Base-by-base conservation (phyloP, 139 green algal genomes). In the Spirogloea muscicola region DNA sequence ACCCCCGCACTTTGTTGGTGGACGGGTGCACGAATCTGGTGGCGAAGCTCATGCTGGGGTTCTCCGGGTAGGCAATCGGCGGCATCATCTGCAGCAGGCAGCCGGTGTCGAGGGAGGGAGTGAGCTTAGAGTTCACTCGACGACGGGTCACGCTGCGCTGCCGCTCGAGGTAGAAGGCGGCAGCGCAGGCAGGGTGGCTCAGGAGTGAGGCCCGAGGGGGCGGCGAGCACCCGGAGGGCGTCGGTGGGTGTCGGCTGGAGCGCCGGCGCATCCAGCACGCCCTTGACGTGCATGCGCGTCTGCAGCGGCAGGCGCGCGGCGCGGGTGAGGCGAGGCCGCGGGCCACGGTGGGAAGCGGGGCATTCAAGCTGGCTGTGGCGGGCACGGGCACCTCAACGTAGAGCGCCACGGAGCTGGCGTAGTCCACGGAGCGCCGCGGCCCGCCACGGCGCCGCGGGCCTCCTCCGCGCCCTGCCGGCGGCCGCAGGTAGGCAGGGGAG, bases 11-110 rank as follows among this genome's bases (percentile, higher is more conserved):
- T 81, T 94, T 93, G 86, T 94, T 93, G 13, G 82, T 84, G 9
- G 65, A 89, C n/a, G 85, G 66, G 46, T 88, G 85, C 1, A 93
- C 90, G 74, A 95, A 97, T 57, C 89, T 91, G 29, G 85, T 90
- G 44, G 74, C 80, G 41, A 94, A 86, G 58, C 79, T 89, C 51
- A 73, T 88, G 9, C 84, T 87, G 2, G 92, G 92, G n/a, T 76
- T 62, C 58, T 89, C 58, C 1, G 49, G 62, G 66, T 93, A 97
- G 5, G 59, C 87, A 3, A 68, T 43, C 0, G 90, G 89, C 7
- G 91, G 88, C 43, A 96, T 76, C 51, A 92, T 58, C 71, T 79
- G 71, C 5, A 49, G 39, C 33, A 21, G 6, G 58, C 10, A 41
- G 29, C 29, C 7, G 55, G 55, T n/a, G 29, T 3, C 6, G 55